Evolutionary conservation across 768 basidiomycete species (phyloP), one percentile per base, ranked within the genome.

Genomic region (Pleurotus pulmonarius): DNA sequence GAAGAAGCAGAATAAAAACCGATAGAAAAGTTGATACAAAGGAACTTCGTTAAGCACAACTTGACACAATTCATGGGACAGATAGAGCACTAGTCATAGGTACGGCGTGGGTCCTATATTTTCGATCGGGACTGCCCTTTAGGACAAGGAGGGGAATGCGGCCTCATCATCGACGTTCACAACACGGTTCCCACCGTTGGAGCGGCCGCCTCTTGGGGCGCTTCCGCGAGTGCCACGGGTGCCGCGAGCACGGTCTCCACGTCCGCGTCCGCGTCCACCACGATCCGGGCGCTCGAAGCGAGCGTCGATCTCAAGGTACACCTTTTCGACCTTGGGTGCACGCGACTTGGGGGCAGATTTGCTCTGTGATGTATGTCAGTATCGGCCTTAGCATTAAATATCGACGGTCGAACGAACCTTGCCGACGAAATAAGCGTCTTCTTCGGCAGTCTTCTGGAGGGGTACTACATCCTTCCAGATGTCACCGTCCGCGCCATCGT

Each of bases 271-370:
- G 58, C 81, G 80, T 24, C 83, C 82, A 58, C 83, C 83, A 60
- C 89, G 83, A n/a, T 77, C 69, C 54, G 92, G 92, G 61, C 88
- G 87, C 44, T 93, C 88, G 69, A 94, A 94, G 65, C 82, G 90
- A 55, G 86, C 90, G 13, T 97, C 93, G 69, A 98, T 92, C 67
- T 96, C 94, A 67, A 98, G 78, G 75, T 80, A 91, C 64, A 93
- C 83, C 72, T 96, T 97, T 71, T 93, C 91, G 64, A 91, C 87
- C 77, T 92, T 93, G 78, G 92, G 88, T 59, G 83, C 59, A 58
- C 85, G 84, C 46, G 78, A 60, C 74, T 91, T 93, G 70, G 81
- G 82, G 13, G 81, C 67, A 51, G 76, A 63, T 71, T 85, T 92
- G 69, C 75, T 70, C 91, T 94, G 67, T 12, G 49, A 41, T 55